phyloP scores from a whole-genome alignment of 257 asterid species.

The Solanum microdontum region DNA sequence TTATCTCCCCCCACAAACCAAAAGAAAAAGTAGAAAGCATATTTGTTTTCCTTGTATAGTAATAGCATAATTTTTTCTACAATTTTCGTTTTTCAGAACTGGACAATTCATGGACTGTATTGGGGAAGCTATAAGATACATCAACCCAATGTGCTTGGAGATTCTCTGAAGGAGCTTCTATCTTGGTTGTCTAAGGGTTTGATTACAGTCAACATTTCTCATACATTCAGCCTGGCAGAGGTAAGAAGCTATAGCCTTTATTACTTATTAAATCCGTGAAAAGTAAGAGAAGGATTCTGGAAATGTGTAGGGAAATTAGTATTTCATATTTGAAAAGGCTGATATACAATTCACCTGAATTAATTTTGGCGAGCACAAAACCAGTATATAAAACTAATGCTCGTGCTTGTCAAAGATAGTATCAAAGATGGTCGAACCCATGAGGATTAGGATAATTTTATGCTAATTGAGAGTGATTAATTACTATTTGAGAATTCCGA shows the following conservation, averaged over 20 bases:
- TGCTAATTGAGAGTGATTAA: not conserved
- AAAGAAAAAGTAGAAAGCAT: not conserved
- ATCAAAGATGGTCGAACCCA: not conserved
- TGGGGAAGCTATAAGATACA: conserved; percentile 88
- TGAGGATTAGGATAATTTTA: not conserved
- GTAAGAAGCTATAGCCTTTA: conserved; percentile 29
- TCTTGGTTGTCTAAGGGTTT: conserved; percentile 76
- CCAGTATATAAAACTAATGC: not conserved
- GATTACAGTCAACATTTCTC: conserved; percentile 59
- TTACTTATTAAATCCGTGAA: not conserved
- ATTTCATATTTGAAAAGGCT: not conserved
- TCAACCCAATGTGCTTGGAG: conserved; percentile 52
- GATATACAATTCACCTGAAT: not conserved
- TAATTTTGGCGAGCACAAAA: not conserved
- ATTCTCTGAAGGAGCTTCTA: conserved; percentile 73
- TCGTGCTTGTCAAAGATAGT: not conserved
- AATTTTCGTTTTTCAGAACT: conserved; percentile 40
- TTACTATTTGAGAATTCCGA: not conserved
- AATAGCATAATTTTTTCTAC: not conserved
- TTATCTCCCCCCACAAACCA: not conserved
- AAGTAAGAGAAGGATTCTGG: not conserved
- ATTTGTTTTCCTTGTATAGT: not conserved
- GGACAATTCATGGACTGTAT: conserved; percentile 90
- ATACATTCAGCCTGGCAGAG: conserved; percentile 51
- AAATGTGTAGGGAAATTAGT: not conserved